Evolutionary conservation across 225 moss, liverwort and hornwort species (phyloP).

Genomic region (Lunularia cruciata): DNA sequence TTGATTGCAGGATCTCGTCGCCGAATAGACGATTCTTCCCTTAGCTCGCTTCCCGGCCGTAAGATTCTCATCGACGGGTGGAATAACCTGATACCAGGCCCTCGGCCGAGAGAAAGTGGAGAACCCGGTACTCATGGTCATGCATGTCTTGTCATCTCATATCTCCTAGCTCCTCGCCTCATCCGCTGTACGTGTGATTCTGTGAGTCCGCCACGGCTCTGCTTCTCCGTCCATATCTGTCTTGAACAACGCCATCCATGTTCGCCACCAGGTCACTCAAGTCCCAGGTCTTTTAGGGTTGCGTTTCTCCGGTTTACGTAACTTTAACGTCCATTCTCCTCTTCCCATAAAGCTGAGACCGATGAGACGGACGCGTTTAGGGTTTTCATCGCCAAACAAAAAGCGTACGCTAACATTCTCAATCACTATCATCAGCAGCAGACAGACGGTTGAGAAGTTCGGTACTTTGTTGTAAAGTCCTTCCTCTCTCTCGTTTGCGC

Average conservation of each 20-base stretch:
- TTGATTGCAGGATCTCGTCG: not conserved
- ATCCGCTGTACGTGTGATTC: slow-evolving; percentile 10
- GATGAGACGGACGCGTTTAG: not conserved
- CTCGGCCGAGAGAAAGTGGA: not conserved
- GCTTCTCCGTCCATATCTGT: not conserved
- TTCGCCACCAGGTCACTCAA: not conserved
- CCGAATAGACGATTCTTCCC: not conserved
- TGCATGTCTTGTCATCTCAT: slow-evolving; percentile 4
- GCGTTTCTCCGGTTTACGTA: not conserved
- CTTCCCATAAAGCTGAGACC: not conserved
- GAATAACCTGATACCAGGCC: not conserved
- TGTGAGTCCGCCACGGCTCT: not conserved
- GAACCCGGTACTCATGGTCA: not conserved
- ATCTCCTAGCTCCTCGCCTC: slow-evolving; percentile 8
- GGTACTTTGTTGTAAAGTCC: slow-evolving; percentile 16
- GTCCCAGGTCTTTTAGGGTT: not conserved
- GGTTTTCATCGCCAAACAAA: not conserved
- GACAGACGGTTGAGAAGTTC: slow-evolving; percentile 17
- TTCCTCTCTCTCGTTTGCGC: not conserved
- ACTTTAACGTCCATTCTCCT: not conserved
- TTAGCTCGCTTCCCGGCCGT: not conserved
- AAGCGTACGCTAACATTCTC: not conserved
- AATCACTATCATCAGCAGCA: not conserved
- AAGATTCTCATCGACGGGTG: not conserved
- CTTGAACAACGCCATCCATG: not conserved